These are phyloP conservation scores for Hypoxylon sp. DNA, from an alignment of 2,329 filamentous ascomycete species.

Conservation along the genomic window DNA sequence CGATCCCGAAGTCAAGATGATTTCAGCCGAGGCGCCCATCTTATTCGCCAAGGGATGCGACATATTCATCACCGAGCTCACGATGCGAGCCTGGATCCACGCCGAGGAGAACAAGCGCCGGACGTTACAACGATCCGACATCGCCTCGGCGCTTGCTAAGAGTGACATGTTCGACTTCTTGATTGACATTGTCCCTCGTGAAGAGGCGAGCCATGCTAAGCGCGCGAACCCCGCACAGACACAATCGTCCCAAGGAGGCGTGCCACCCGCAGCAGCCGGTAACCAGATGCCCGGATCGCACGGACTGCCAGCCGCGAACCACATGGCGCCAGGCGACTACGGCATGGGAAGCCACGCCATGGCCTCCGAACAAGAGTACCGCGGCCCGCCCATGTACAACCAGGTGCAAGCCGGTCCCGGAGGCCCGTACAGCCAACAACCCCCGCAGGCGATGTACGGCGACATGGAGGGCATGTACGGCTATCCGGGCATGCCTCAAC, in stretches of 20 bases:
- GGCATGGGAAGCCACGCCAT: conserved; percentile 74
- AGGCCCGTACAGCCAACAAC: conserved; percentile 81
- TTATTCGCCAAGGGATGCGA: conserved; percentile 98
- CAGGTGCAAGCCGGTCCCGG: conserved; percentile 82
- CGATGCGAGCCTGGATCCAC: conserved; percentile 99
- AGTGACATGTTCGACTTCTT: conserved; percentile 99
- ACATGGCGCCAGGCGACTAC: conserved; percentile 75
- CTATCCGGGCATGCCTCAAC: conserved; percentile 84
- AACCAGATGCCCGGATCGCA: conserved; percentile 68
- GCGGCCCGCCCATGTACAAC: conserved; percentile 85
- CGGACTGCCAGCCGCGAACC: conserved; percentile 68
- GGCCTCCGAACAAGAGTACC: conserved; percentile 82
- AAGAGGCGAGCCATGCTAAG: conserved; percentile 92
- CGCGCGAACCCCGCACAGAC: conserved; percentile 72
- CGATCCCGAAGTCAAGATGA: conserved; percentile 99
- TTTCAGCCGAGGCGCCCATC: conserved; percentile 97
- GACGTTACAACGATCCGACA: conserved; percentile 95
- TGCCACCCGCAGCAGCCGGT: conserved; percentile 62
- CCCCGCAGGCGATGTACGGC: conserved; percentile 82
- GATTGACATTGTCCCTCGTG: conserved; percentile 97
- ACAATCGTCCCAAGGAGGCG: conserved; percentile 57
- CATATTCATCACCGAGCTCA: conserved; percentile 98
- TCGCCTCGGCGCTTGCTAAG: conserved; percentile 94
- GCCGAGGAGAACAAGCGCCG: conserved; percentile 98
- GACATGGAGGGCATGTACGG: conserved; percentile 88